Evolutionary conservation across 768 basidiomycete genomes (phyloP), one percentile per base, ranked within the genome.

Genomic region (Russula vinacea): DNA sequence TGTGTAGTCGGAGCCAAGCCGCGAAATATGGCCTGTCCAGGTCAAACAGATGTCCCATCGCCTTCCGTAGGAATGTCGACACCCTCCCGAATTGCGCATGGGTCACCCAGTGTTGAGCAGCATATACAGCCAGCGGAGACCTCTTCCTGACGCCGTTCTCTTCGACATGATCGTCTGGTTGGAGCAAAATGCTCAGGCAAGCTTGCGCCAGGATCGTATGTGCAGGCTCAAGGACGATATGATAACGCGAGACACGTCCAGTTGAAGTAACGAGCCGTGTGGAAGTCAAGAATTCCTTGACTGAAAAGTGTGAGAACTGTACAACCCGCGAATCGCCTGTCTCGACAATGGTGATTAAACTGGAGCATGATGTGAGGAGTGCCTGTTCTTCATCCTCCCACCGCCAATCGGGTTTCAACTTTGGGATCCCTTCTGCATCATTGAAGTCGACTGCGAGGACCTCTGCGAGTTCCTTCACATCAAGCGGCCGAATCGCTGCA

Each of bases 271-370:
- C 17, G 19, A 62, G 61, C 6, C 54, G 35, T 40, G 45, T 2
- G 7, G 54, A 62, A 1, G 45, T 62, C 13, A 62, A 29, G 16
- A 49, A 62, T 13, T 62, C 54, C 32, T 62, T 55, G 13, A 62
- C 45, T 7, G 61, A 49, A 3, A 62, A 37, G 11, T 62, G 61
- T 3, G 61, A 55, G 19, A 62, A 56, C 22, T 62, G 54, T 11
- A 52, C 54, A 0, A 62, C 14, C 2, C 54, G 61, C 3, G 26
- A 56, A 24, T 37, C 1, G 1, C 14, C 26, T 0, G 4, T 16
- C 29, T 54, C 16, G 29, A 54, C 32, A 5, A 54, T 45, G 10
- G 33, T 13, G 51, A 61, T 40, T n/a, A 56, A 50, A 49, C 45
- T 56, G 13, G 54, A 49, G 39, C 54, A 61, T 11, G 42, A 33